Evolutionary conservation across 1,139 yeast genomes (phyloP).

Genomic region (Geotrichum histeridarum): DNA sequence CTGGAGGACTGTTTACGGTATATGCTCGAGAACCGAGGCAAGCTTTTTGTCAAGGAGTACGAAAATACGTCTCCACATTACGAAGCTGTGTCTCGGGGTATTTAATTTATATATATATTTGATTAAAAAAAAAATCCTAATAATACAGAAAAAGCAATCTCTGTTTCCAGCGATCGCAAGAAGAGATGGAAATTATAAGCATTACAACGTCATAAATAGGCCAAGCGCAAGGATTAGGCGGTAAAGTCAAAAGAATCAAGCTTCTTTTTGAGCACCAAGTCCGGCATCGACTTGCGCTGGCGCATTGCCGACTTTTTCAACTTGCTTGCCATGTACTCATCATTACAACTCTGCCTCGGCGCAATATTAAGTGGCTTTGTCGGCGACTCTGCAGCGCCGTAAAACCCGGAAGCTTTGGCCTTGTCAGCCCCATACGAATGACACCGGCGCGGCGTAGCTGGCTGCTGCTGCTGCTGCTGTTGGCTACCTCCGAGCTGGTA

Average conservation of each 20-base stretch:
- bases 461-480: neutral
- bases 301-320: neutral
- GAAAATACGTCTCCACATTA: conserved; percentile 60
- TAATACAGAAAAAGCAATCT: neutral
- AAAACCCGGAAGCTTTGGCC: no score
- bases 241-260: neutral
- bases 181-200: neutral
- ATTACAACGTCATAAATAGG: neutral
- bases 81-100: conserved; percentile 44
- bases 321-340: conserved; percentile 1
- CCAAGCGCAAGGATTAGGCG: neutral
- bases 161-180: neutral
- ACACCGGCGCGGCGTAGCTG: neutral
- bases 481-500: neutral
- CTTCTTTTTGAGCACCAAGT: neutral
- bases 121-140: neutral
- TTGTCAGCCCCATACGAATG: neutral
- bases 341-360: neutral
- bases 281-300: neutral
- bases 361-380: no score
- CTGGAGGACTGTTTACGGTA: conserved; percentile 51
- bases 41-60: conserved; percentile 46
- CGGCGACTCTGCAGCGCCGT: no score
- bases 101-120: conserved; percentile 16
- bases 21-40: conserved; percentile 45